Base-by-base conservation (phyloP, 2,329 filamentous ascomycete genomes). In the Pleurostoma richardsiae region DNA sequence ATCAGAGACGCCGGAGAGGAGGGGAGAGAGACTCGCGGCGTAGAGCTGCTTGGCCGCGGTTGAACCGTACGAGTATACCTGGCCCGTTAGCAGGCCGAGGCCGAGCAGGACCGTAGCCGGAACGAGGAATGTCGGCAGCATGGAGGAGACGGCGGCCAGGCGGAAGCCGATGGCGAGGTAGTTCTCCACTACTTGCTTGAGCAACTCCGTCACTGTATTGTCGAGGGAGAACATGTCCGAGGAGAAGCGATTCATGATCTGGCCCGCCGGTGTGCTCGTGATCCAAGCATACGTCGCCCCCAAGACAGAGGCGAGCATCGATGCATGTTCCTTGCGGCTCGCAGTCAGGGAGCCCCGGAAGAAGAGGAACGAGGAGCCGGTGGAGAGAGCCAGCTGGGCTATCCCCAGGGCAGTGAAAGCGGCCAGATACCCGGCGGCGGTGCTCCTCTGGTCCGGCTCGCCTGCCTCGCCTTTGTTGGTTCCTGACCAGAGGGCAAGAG, bases 171-270 rank as follows among this genome's bases (percentile, higher is more conserved):
- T 52, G n/a, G 50, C 48, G 27, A 51, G 40, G 30, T 49, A 52
- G 19, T 48, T 52, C 31, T 52, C 50, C 4, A 52, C 10, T 29
- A 52, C 50, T 41, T 48, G 50, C 44, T 48, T 44, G 6, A 52
- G 41, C 6, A 44, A 38, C 40, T 31, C 45, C 36, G 49, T 42
- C 30, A 52, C 36, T 1, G 46, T 51, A 40, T 52, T 49, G 39
- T 52, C 50, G 4, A 52, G 30, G 41, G 42, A 45, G 27, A 45
- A 39, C 39, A 51, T 49, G 19, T 52, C 51, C 4, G 49, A 47
- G 8, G 51, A 51, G 41, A 51, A 52, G n/a, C 49, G 49, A 33
- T 51, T 52, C 29, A 51, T 51, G 5, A 49, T 38, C 27, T 51
- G 43, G 4, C 51, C 51, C n/a, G 42, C 49, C 19, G 46, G 49